Percentiles rank a stretch among this genome's conserved stretches.
phyloP scores from a whole-genome alignment of 2,329 filamentous ascomycete species.

The Nothopassalora personata region DNA sequence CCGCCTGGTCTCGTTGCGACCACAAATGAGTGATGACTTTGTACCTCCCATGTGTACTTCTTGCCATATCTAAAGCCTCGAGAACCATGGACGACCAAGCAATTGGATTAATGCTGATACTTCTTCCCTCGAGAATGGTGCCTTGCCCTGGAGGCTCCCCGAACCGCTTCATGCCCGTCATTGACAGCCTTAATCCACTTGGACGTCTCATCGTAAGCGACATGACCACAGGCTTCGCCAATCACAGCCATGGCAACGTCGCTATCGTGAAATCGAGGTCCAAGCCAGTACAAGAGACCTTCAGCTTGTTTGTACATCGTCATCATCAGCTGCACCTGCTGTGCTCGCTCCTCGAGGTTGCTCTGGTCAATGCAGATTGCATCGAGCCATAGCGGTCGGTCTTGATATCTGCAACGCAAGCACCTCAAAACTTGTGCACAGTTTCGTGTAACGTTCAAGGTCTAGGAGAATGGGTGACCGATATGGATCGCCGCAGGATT shows the following conservation, averaged over 20 bases:
- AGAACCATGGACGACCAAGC: neutral
- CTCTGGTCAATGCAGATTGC: conserved; percentile 5
- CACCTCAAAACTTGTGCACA: neutral
- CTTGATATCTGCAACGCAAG: neutral
- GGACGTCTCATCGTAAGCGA: neutral
- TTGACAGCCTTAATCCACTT: neutral
- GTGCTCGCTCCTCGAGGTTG: conserved; percentile 2
- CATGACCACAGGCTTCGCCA: neutral
- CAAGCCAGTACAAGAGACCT: neutral
- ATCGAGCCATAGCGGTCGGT: conserved; percentile 1
- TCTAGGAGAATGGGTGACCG: neutral
- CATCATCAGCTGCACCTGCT: conserved; percentile 4
- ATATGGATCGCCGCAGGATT: neutral
- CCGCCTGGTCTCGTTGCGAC: neutral
- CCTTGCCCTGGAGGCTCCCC: neutral
- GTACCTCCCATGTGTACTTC: neutral
- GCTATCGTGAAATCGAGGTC: neutral
- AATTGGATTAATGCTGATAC: neutral
- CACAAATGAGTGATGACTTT: neutral
- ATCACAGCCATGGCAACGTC: neutral
- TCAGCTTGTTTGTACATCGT: conserved; percentile 3
- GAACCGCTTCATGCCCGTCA: neutral
- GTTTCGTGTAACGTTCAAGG: neutral
- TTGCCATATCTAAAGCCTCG: neutral
- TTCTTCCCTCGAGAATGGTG: neutral